A percentile compares a stretch with the other conserved stretches of the same genome.
These are phyloP conservation scores for Gautieria morchelliformis DNA, from an alignment of 768 basidiomycete species.

Conservation along the genomic window DNA sequence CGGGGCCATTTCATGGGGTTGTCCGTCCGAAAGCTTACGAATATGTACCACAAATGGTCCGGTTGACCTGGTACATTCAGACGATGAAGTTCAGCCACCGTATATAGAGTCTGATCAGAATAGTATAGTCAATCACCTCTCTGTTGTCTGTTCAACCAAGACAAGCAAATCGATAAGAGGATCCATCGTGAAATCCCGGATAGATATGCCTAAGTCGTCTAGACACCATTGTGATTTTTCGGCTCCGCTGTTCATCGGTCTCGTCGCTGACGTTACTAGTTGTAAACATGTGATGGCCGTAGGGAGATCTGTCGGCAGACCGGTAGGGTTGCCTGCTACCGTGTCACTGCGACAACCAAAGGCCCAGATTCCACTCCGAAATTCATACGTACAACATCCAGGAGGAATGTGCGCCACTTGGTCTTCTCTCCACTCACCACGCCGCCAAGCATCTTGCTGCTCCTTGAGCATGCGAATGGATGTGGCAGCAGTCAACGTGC, in stretches of 20 bases:
- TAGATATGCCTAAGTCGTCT: background rate
- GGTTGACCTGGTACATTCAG: background rate
- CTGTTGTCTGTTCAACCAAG: background rate
- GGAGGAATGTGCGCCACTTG: background rate
- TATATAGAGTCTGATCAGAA: background rate
- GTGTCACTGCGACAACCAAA: background rate
- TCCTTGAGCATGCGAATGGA: background rate
- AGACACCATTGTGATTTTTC: background rate
- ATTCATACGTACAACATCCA: slow-evolving; percentile 3
- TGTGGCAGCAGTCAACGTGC: no score
- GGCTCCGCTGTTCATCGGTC: background rate
- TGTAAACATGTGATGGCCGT: slow-evolving; percentile 5
- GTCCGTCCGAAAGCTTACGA: slow-evolving; percentile 3
- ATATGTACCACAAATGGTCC: slow-evolving; percentile 4
- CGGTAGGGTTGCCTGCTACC: no score
- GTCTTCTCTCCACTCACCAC: slow-evolving; percentile 3
- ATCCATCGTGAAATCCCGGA: slow-evolving; percentile 7
- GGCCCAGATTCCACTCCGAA: slow-evolving; percentile 5
- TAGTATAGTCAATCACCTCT: background rate
- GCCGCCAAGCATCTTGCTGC: slow-evolving; percentile 4
- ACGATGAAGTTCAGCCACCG: background rate
- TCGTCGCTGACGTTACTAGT: background rate
- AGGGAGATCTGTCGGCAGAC: background rate
- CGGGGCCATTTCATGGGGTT: slow-evolving; percentile 2
- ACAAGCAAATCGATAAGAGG: slow-evolving; percentile 4